phyloP scores from a whole-genome alignment of 2,329 filamentous ascomycete species.

The Cordyceps fumosorosea region DNA sequence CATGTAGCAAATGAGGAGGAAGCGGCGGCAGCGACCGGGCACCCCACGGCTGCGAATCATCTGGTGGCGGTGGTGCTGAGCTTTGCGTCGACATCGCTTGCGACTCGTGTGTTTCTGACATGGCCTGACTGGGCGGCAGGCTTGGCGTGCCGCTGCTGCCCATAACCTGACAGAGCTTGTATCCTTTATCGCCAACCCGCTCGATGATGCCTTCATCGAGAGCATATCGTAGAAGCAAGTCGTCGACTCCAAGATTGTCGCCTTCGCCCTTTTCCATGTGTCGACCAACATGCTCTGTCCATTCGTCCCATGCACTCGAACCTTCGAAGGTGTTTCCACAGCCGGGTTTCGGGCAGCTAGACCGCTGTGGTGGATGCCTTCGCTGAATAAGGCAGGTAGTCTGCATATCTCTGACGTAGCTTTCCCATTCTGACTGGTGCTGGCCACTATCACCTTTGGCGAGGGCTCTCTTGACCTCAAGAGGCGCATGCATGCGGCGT shows the following conservation, averaged over 20 bases:
- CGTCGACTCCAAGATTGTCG: constrained; percentile 49
- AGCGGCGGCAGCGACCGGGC: neutral
- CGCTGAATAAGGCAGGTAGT: constrained; percentile 65
- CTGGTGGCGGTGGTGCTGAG: neutral
- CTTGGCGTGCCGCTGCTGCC: constrained; percentile 15
- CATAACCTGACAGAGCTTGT: constrained; percentile 11
- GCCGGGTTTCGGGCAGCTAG: constrained; percentile 64
- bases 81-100: neutral
- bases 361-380: constrained; percentile 62
- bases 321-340: constrained; percentile 69
- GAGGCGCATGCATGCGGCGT: constrained; percentile 83
- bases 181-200: constrained; percentile 30
- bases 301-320: constrained; percentile 73
- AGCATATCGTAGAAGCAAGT: constrained; percentile 54
- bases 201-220: constrained; percentile 59
- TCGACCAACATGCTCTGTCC: constrained; percentile 85
- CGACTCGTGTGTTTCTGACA: constrained; percentile 23
- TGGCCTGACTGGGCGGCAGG: constrained; percentile 9
- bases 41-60: constrained; percentile 6
- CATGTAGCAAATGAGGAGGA: neutral
- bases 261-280: constrained; percentile 76
- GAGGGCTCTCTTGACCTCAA: constrained; percentile 52
- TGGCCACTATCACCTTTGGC: constrained; percentile 50
- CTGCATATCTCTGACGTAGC: constrained; percentile 63
- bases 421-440: constrained; percentile 56